A percentile compares a stretch with the other conserved stretches of the same genome.
Evolutionary conservation across 78 protist species (phyloP).

Genomic region (Protostelium mycophagum): DNA sequence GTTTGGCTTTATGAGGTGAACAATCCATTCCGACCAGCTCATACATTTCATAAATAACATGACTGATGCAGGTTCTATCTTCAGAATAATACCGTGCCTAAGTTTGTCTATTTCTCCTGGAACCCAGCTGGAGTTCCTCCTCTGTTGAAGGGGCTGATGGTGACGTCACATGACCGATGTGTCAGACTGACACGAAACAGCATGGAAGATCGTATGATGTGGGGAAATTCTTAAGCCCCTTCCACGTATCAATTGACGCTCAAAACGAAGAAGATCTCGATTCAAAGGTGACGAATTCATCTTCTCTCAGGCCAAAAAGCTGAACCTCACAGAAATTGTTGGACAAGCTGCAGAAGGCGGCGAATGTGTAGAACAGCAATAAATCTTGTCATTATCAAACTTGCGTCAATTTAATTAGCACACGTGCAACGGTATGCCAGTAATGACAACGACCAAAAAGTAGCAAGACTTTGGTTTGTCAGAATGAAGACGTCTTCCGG

Average conservation of each 20-base stretch:
- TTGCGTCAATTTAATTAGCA: too few relatives aligned
- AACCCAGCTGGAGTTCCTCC: not conserved
- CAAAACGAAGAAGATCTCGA: not conserved
- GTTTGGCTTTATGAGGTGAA: not conserved
- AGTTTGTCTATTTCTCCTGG: not conserved
- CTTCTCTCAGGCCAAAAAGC: not conserved
- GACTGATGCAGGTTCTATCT: not conserved
- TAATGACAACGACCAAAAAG: too few relatives aligned
- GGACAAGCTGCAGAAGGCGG: not conserved
- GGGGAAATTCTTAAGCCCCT: not conserved
- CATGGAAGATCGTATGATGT: not conserved
- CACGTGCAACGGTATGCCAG: too few relatives aligned
- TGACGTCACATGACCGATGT: not conserved
- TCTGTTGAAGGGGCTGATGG: not conserved
- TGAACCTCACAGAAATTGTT: not conserved
- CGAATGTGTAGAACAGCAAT: not conserved
- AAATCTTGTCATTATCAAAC: too few relatives aligned
- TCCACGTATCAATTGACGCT: not conserved
- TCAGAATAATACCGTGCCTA: not conserved
- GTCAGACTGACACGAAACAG: not conserved
- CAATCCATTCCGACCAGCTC: not conserved
- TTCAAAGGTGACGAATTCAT: not conserved
- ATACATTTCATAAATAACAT: too few relatives aligned
- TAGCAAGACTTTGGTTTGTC: too few relatives aligned
- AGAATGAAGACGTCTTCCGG: too few relatives aligned